Conservation (phyloP, 352 stramenopile genomes). For the Globisporangium uncinulatum region DNA sequence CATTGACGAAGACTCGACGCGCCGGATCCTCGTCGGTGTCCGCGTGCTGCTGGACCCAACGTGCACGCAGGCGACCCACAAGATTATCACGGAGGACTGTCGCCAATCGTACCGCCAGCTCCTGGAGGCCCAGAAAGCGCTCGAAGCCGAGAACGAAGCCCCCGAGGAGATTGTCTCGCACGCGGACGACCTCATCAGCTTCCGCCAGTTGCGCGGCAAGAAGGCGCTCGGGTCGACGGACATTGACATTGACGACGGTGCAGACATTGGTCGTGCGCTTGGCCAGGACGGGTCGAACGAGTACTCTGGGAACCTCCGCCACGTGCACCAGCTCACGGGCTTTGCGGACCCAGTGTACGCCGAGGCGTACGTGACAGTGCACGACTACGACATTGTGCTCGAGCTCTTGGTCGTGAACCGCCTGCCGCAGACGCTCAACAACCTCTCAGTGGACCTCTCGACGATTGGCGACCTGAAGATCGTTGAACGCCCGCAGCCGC, state of each 20-base stretch:
- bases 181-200: conserved; percentile 97
- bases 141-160: conserved; percentile 54
- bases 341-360: conserved; percentile 99
- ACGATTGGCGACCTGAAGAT: conserved; percentile 99
- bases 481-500: conserved; percentile 95
- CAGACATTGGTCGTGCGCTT: conserved; percentile 93
- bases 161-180: conserved; percentile 61
- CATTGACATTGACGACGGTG: conserved; percentile 98
- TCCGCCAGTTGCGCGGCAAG: conserved; percentile 93
- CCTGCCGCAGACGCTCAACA: conserved; percentile 97
- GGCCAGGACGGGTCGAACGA: conserved; percentile 86
- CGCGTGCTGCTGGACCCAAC: conserved; percentile 92
- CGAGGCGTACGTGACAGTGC: conserved; percentile 98
- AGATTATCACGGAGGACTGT: conserved; percentile 81
- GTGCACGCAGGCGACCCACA: conserved; percentile 51
- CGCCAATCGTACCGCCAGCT: conserved; percentile 71
- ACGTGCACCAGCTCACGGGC: conserved; percentile 98
- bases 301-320: conserved; percentile 90
- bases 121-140: conserved; percentile 66
- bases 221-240: conserved; percentile 91
- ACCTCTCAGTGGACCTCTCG: conserved; percentile 98
- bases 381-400: conserved; percentile 99
- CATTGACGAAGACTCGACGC: conserved; percentile 93
- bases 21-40: conserved; percentile 94
- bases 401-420: conserved; percentile 99